Evolutionary conservation across 495 filamentous ascomycete genomes (phyloP).

Genomic region (Astrothelium macrocarpum): DNA sequence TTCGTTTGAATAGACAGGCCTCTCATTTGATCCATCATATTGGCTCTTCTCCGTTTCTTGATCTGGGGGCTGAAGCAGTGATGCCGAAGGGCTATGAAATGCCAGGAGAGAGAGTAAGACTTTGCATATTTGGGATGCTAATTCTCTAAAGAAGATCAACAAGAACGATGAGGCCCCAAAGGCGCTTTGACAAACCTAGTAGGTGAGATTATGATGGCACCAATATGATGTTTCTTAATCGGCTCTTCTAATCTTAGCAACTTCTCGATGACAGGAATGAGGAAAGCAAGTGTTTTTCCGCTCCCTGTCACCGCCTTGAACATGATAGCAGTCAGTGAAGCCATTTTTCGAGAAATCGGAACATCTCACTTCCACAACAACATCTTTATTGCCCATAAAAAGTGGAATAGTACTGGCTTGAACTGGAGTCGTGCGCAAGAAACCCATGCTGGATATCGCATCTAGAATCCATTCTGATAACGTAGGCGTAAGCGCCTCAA

Average conservation of each 20-base stretch:
- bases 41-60: constrained; percentile 38
- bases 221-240: constrained; percentile 78
- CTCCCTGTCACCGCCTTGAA: constrained; percentile 76
- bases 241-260: constrained; percentile 66
- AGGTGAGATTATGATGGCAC: constrained; percentile 82
- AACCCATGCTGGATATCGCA: constrained; percentile 74
- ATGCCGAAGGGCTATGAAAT: constrained; percentile 72
- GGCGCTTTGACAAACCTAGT: constrained; percentile 46
- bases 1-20: constrained; percentile 16
- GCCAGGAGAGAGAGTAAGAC: constrained; percentile 68
- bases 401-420: constrained; percentile 89
- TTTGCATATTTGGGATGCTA: constrained; percentile 80
- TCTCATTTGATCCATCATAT: constrained; percentile 32
- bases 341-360: neutral
- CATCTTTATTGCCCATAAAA: constrained; percentile 89
- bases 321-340: neutral
- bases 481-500: constrained; percentile 66
- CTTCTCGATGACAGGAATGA: constrained; percentile 82
- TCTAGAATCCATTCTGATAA: constrained; percentile 89
- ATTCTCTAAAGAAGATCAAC: constrained; percentile 47
- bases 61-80: constrained; percentile 41
- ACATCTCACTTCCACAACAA: constrained; percentile 52
- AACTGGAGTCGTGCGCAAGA: constrained; percentile 82
- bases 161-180: neutral
- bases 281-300: constrained; percentile 85